Evolutionary conservation across 495 filamentous ascomycete species (phyloP).

Genomic region (Penicillium robsamsonii): DNA sequence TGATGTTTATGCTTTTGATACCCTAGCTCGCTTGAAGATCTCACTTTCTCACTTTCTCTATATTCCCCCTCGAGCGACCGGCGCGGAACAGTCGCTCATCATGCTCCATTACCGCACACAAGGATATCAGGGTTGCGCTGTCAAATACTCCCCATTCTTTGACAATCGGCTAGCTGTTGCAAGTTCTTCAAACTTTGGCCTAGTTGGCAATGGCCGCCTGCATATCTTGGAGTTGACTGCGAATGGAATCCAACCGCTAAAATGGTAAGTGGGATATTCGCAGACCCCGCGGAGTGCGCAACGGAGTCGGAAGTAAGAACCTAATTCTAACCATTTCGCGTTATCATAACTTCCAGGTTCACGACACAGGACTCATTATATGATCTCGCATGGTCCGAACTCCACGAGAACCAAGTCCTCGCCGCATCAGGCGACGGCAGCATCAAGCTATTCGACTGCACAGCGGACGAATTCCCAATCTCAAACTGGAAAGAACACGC

Average conservation of each 20-base stretch:
- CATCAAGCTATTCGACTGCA: conserved; percentile 89
- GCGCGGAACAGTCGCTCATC: conserved; percentile 17
- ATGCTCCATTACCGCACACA: conserved; percentile 94
- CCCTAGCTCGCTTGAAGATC: conserved; percentile 10
- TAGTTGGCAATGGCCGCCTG: conserved; percentile 91
- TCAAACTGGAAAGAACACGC: conserved; percentile 88
- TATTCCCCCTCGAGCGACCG: conserved; percentile 4
- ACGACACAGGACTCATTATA: conserved; percentile 97
- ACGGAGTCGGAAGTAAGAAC: not conserved
- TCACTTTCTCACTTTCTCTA: not conserved
- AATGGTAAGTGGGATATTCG: conserved; percentile 49
- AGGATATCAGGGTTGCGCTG: conserved; percentile 90
- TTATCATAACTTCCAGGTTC: conserved; percentile 52
- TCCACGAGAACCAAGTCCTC: conserved; percentile 86
- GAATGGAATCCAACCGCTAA: conserved; percentile 77
- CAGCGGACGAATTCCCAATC: conserved; percentile 74
- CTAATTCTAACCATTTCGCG: not conserved
- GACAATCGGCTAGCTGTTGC: conserved; percentile 89
- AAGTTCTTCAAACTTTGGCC: conserved; percentile 85
- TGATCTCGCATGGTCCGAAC: conserved; percentile 90
- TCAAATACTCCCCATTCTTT: conserved; percentile 98
- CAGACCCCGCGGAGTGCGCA: conserved; percentile 4
- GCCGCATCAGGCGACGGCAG: conserved; percentile 87
- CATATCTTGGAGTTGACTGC: conserved; percentile 78
- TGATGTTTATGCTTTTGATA: conserved; percentile 11